Conservation (phyloP, 768 basidiomycete genomes). For the Dendrothele bispora region DNA sequence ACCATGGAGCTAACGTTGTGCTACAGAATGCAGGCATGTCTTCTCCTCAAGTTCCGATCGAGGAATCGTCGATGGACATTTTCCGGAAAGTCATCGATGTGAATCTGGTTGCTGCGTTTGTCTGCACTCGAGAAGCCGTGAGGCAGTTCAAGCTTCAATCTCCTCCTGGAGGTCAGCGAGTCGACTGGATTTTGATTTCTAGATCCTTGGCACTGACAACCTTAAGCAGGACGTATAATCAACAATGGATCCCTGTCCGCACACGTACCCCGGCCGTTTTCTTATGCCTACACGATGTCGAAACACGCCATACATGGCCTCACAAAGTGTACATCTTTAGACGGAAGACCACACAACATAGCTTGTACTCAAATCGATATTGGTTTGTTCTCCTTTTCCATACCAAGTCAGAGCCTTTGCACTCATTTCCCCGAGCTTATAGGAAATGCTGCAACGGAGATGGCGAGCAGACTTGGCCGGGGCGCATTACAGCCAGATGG, state of each 20-base stretch:
- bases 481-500: slow-evolving; percentile 76
- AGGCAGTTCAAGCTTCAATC: slow-evolving; percentile 69
- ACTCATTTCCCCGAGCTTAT: no score
- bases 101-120: slow-evolving; percentile 72
- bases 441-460: slow-evolving; percentile 73
- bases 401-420: no score
- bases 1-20: neutral
- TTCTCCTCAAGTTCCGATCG: slow-evolving; percentile 49
- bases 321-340: slow-evolving; percentile 74
- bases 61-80: slow-evolving; percentile 57
- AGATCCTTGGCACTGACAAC: neutral
- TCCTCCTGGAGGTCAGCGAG: slow-evolving; percentile 71
- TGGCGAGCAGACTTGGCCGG: slow-evolving; percentile 42
- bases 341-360: slow-evolving; percentile 73
- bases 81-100: slow-evolving; percentile 68
- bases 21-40: slow-evolving; percentile 74
- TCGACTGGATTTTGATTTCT: slow-evolving; percentile 6
- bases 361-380: slow-evolving; percentile 84
- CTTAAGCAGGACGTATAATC: slow-evolving; percentile 65
- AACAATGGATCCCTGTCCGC: slow-evolving; percentile 85
- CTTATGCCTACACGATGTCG: slow-evolving; percentile 67
- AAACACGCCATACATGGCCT: slow-evolving; percentile 82
- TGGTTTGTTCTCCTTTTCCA: no score
- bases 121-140: slow-evolving; percentile 78
- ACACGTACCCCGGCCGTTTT: slow-evolving; percentile 64